Evolutionary conservation across 2,329 filamentous ascomycete genomes (phyloP).

Genomic region (Microcera coccophila): DNA sequence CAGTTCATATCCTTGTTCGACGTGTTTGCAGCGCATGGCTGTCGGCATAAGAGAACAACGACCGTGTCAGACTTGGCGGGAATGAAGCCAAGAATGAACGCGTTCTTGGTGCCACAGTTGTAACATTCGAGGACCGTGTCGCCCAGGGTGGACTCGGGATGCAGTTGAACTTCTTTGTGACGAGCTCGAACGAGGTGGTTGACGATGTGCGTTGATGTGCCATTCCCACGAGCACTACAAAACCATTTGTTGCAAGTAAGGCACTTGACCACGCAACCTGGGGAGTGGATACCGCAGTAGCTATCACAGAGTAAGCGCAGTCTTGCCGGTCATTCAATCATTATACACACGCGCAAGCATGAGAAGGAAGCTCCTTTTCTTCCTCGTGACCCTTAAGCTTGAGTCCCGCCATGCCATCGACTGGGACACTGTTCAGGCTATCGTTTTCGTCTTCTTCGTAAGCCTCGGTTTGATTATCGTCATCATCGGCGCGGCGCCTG

Average conservation of each 20-base stretch:
- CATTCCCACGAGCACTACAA: constrained; percentile 94
- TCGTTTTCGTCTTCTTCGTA: constrained; percentile 79
- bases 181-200: constrained; percentile 95
- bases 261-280: constrained; percentile 93
- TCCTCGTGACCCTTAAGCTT: constrained; percentile 61
- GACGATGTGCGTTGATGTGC: constrained; percentile 94
- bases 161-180: constrained; percentile 97
- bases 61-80: constrained; percentile 98
- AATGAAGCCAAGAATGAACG: constrained; percentile 95
- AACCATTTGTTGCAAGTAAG: constrained; percentile 97
- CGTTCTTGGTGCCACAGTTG: constrained; percentile 99
- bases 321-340: constrained; percentile 24
- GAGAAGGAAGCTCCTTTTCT: constrained; percentile 84
- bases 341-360: constrained; percentile 97
- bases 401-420: constrained; percentile 68
- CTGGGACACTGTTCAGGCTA: constrained; percentile 73
- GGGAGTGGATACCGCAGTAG: constrained; percentile 96
- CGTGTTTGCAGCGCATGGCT: constrained; percentile 89
- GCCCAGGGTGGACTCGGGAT: constrained; percentile 86
- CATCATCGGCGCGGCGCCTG: constrained; percentile 74
- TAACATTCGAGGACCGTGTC: constrained; percentile 98
- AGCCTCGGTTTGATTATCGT: constrained; percentile 81
- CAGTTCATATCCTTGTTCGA: constrained; percentile 99
- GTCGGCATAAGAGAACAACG: constrained; percentile 91
- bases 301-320: constrained; percentile 43